These are phyloP conservation scores for Fusarium siculi DNA, from an alignment of 2,329 filamentous ascomycete genomes.

Conservation along the genomic window DNA sequence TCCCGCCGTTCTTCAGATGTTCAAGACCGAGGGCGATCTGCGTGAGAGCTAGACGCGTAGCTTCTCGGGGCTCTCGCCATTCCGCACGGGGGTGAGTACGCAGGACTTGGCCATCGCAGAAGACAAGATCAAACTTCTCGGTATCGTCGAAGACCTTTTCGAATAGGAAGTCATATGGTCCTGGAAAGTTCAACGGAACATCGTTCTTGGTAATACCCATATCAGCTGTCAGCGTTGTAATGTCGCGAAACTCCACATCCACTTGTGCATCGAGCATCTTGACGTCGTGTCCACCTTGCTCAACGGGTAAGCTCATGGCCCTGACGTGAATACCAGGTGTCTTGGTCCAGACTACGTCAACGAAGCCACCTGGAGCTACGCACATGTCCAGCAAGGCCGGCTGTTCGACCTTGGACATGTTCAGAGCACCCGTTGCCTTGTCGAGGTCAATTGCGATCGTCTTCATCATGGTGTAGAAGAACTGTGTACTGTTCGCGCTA, in stretches of 20 bases:
- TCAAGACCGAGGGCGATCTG: conserved; percentile 60
- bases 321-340: conserved; percentile 49
- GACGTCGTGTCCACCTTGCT: conserved; percentile 54
- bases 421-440: conserved; percentile 46
- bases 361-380: conserved; percentile 66
- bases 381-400: conserved; percentile 62
- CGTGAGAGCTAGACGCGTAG: conserved; percentile 48
- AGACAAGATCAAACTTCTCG: conserved; percentile 53
- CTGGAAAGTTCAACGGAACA: conserved; percentile 45
- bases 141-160: background rate
- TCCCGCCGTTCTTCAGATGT: conserved; percentile 58
- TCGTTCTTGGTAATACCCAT: conserved; percentile 47
- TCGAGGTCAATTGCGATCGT: conserved; percentile 57
- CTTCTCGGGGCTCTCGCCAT: conserved; percentile 51
- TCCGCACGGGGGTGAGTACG: conserved; percentile 49
- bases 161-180: conserved; percentile 34
- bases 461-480: conserved; percentile 57
- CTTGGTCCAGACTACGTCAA: conserved; percentile 48
- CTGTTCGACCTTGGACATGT: conserved; percentile 6
- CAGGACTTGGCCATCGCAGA: conserved; percentile 61
- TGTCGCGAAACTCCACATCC: conserved; percentile 50
- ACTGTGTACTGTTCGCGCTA: conserved; percentile 17
- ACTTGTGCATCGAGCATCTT: conserved; percentile 38
- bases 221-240: conserved; percentile 63
- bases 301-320: conserved; percentile 54